Percentiles rank a stretch among this genome's conserved stretches.
Conservation (phyloP, 2,329 filamentous ascomycete species). For the Thermothelomyces thermophilus region DNA sequence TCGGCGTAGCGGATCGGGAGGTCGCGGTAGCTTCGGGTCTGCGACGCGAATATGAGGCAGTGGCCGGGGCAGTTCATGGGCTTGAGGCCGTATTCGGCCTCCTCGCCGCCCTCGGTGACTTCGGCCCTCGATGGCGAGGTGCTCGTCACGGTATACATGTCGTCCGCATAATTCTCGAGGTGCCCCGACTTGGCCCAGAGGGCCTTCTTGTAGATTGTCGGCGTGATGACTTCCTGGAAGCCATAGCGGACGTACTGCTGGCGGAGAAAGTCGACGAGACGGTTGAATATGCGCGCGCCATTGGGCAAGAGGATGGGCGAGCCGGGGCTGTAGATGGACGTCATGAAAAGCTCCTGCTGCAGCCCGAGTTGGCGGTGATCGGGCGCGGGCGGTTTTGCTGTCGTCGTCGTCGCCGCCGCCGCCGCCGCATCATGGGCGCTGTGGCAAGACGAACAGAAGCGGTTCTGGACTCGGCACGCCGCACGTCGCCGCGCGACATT, state of each 20-base stretch:
- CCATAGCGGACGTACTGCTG: constrained; percentile 79
- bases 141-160: constrained; percentile 79
- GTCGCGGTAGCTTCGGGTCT: constrained; percentile 69
- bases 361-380: constrained; percentile 56
- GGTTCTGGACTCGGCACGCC: constrained; percentile 9
- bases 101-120: constrained; percentile 38
- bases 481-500: constrained; percentile 5
- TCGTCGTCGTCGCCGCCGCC: not conserved
- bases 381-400: constrained; percentile 28
- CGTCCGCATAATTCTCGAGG: constrained; percentile 82
- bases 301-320: constrained; percentile 80
- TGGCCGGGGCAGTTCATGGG: constrained; percentile 93
- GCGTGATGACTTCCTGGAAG: constrained; percentile 82
- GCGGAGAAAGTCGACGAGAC: constrained; percentile 72
- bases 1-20: constrained; percentile 80
- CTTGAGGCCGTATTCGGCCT: constrained; percentile 74
- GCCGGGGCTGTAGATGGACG: constrained; percentile 72
- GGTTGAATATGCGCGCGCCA: constrained; percentile 76
- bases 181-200: constrained; percentile 83
- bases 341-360: constrained; percentile 71
- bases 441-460: constrained; percentile 23
- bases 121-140: constrained; percentile 38
- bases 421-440: not conserved
- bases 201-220: constrained; percentile 83
- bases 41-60: constrained; percentile 73